phyloP scores from a whole-genome alignment of 768 basidiomycete species.

The Leccinum obscurum region DNA sequence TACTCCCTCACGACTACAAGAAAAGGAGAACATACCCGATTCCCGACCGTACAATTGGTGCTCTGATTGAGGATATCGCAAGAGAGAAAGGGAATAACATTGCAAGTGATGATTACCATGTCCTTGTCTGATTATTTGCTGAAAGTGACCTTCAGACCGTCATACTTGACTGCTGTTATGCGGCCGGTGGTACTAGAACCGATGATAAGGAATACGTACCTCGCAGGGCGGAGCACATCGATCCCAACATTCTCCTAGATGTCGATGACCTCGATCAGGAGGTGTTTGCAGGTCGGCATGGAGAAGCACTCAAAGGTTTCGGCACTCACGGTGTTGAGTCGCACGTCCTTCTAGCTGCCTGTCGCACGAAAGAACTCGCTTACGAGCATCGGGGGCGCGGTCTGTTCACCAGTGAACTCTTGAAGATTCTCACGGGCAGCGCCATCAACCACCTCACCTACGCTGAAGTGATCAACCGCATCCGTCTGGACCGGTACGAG shows the following conservation, averaged over 20 bases:
- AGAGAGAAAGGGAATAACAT: conserved; percentile 44
- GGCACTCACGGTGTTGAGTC: conserved; percentile 32
- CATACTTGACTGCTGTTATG: conserved; percentile 48
- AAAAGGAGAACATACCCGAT: conserved; percentile 30
- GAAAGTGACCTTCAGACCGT: conserved; percentile 35
- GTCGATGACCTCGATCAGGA: conserved; percentile 25
- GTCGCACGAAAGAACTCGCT: conserved; percentile 37
- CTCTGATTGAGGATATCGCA: conserved; percentile 39
- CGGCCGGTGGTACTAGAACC: conserved; percentile 38
- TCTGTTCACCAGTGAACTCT: conserved; percentile 27
- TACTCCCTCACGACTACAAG: conserved; percentile 37
- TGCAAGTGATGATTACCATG: conserved; percentile 25
- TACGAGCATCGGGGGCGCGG: conserved; percentile 22
- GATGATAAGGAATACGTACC: background rate
- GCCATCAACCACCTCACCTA: conserved; percentile 24
- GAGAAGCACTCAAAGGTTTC: conserved; percentile 22
- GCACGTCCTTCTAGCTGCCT: conserved; percentile 46
- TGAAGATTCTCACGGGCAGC: conserved; percentile 8
- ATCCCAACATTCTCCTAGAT: background rate
- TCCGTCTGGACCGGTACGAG: conserved; percentile 14
- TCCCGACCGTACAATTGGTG: conserved; percentile 44
- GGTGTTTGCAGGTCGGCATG: conserved; percentile 21
- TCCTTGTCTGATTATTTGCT: background rate
- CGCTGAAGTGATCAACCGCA: conserved; percentile 16
- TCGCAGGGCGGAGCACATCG: conserved; percentile 7